Percentiles rank a stretch among this genome's conserved stretches.
phyloP scores from a whole-genome alignment of 2,329 filamentous ascomycete genomes.

The Colletotrichum phormii region DNA sequence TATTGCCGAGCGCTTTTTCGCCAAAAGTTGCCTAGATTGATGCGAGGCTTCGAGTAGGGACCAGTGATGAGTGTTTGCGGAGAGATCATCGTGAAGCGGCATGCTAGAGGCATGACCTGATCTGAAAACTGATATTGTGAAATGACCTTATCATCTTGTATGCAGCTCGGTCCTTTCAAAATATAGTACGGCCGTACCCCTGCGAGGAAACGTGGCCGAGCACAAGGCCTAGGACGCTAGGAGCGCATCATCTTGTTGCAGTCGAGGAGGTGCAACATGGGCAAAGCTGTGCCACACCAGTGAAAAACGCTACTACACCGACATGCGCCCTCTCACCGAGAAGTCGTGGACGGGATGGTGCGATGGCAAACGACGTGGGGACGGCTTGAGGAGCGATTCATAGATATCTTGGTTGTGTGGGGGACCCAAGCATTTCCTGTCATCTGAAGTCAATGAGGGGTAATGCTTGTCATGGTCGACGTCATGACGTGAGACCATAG shows the following conservation, averaged over 20 bases:
- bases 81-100: neutral
- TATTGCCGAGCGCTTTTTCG: neutral
- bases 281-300: conserved; percentile 8
- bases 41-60: neutral
- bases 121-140: conserved; percentile 25
- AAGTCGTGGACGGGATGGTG: neutral
- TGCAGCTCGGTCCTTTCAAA: conserved; percentile 22
- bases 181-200: neutral
- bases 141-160: neutral
- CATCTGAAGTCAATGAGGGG: conserved; percentile 3
- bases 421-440: neutral
- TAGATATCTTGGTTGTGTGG: neutral
- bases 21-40: neutral
- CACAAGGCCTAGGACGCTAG: neutral
- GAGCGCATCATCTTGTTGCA: conserved; percentile 25
- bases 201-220: neutral
- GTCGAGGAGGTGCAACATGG: conserved; percentile 7
- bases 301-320: conserved; percentile 8
- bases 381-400: neutral
- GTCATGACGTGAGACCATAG: neutral
- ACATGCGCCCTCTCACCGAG: neutral
- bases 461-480: neutral
- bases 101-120: neutral
- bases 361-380: conserved; percentile 2
- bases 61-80: neutral